phyloP scores from a whole-genome alignment of 768 basidiomycete genomes.

The Boletus edulis region DNA sequence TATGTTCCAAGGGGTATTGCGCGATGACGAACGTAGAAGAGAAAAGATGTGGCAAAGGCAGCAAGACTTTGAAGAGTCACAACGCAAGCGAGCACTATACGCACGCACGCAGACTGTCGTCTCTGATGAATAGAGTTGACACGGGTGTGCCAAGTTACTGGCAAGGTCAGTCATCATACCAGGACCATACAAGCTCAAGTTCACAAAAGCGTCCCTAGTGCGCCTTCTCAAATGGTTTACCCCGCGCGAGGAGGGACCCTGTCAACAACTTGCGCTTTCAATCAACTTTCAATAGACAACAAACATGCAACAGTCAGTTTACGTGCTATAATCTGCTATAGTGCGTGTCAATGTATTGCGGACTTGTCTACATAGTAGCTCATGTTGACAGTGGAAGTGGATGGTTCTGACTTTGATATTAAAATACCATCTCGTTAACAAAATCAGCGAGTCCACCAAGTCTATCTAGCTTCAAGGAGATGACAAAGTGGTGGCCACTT shows the following conservation, averaged over 20 bases:
- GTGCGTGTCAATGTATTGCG: conserved; percentile 14
- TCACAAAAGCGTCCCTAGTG: too few species aligned
- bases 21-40: conserved; percentile 79
- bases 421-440: not conserved
- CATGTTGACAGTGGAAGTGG: not conserved
- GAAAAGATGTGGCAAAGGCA: conserved; percentile 70
- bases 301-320: not conserved
- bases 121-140: conserved; percentile 17
- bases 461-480: conserved; percentile 35
- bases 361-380: conserved; percentile 5
- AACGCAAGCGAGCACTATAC: conserved; percentile 62
- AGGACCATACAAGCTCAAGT: not conserved
- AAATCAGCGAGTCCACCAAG: too few species aligned
- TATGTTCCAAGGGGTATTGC: conserved; percentile 89
- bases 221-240: not conserved
- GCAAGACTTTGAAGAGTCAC: conserved; percentile 59
- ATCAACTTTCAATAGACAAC: conserved; percentile 7
- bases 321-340: not conserved
- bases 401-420: not conserved
- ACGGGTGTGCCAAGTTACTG: not conserved
- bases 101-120: conserved; percentile 47
- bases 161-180: conserved; percentile 3
- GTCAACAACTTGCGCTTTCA: conserved; percentile 1
- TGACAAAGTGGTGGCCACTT: conserved; percentile 45
- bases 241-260: not conserved